phyloP scores from a whole-genome alignment of 1,284 basidiomycete genomes.

The Rhodotorula sp. region DNA sequence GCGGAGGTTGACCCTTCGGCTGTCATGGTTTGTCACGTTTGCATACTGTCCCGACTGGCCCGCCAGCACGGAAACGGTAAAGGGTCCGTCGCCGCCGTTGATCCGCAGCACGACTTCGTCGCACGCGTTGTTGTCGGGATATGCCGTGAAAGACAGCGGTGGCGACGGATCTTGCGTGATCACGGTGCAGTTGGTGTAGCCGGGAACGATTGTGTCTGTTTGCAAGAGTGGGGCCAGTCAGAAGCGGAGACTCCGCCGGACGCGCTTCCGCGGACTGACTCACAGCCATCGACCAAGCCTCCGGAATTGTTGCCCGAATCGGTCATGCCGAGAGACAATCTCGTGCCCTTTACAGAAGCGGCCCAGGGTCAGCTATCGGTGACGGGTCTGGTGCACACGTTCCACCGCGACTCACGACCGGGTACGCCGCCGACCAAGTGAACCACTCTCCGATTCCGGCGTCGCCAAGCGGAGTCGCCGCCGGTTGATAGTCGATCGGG shows the following conservation, averaged over 20 bases:
- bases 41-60: constrained; percentile 23
- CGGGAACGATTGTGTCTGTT: constrained; percentile 24
- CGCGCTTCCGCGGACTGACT: background rate
- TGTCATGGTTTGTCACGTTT: constrained; percentile 22
- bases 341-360: constrained; percentile 18
- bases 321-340: constrained; percentile 28
- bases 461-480: background rate
- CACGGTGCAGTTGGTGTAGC: constrained; percentile 14
- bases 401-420: constrained; percentile 8
- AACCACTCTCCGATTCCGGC: background rate
- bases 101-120: constrained; percentile 23
- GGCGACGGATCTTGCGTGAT: background rate
- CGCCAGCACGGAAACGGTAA: constrained; percentile 23
- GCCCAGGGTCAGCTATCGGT: background rate
- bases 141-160: background rate
- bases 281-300: constrained; percentile 27
- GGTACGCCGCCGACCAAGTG: constrained; percentile 17
- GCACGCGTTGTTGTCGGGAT: constrained; percentile 22
- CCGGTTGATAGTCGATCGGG: background rate
- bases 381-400: background rate
- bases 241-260: background rate
- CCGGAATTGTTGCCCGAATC: constrained; percentile 33
- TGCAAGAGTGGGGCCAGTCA: too few relatives aligned
- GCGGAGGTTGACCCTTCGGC: constrained; percentile 9
- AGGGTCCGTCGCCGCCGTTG: constrained; percentile 20